Conservation (phyloP, 2,329 filamentous ascomycete genomes). For the Hymenoscyphus infarciens region DNA sequence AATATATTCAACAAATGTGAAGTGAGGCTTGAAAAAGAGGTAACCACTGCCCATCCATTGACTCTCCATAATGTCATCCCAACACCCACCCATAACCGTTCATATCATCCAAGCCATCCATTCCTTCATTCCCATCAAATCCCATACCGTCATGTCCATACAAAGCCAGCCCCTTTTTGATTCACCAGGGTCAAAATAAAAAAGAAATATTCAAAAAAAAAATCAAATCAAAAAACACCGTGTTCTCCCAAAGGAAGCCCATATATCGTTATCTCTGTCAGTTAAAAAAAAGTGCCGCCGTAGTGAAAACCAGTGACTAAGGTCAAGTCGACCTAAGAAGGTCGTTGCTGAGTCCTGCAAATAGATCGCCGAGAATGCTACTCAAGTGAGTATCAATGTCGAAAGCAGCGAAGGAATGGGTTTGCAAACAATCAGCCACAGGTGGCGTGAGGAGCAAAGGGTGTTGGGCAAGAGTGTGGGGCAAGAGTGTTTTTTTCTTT, state of each 20-base stretch:
- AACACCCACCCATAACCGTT: background rate
- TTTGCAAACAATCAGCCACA: background rate
- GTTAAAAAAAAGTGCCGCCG: background rate
- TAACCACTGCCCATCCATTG: conserved; percentile 2
- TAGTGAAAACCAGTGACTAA: background rate
- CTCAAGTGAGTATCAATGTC: background rate
- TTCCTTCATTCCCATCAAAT: background rate
- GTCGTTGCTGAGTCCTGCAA: background rate
- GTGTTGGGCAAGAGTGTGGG: background rate
- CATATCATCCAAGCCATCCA: background rate
- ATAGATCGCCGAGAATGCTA: background rate
- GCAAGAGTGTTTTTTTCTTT: background rate
- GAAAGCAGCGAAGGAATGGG: background rate
- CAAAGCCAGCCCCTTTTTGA: background rate
- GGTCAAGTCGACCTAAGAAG: background rate
- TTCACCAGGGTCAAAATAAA: background rate
- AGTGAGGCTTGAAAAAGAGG: background rate
- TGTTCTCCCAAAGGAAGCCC: background rate
- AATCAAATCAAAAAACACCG: background rate
- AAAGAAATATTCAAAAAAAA: background rate
- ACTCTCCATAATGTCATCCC: background rate
- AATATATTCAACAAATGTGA: background rate
- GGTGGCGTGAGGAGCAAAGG: background rate
- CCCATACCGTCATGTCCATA: background rate
- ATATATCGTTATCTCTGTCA: background rate